phyloP scores from a whole-genome alignment of 2,329 filamentous ascomycete genomes.

The Neonectria ditissima region DNA sequence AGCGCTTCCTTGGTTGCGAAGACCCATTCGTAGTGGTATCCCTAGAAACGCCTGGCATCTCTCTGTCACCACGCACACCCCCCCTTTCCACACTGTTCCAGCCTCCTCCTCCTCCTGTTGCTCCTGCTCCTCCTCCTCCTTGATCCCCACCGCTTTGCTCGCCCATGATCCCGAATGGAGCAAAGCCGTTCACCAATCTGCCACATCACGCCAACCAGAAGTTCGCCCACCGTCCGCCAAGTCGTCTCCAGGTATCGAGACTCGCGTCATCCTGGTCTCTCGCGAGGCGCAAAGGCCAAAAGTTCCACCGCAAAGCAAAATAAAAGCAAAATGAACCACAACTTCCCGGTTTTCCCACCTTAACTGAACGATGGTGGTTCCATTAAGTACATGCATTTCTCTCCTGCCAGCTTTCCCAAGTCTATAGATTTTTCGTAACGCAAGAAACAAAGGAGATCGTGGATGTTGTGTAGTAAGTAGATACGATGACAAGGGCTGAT shows the following conservation, averaged over 20 bases:
- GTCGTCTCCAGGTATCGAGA: conserved; percentile 1
- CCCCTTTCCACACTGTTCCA: conserved; percentile 9
- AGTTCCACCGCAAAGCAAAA: conserved; percentile 12
- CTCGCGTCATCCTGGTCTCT: conserved; percentile 13
- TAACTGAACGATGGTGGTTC: conserved; percentile 39
- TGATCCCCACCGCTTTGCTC: neutral
- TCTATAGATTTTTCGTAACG: conserved; percentile 43
- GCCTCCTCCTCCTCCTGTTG: conserved; percentile 4
- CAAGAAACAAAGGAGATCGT: conserved; percentile 45
- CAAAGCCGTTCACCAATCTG: conserved; percentile 15
- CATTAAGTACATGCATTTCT: conserved; percentile 46
- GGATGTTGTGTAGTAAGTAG: conserved; percentile 35
- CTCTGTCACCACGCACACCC: conserved; percentile 14
- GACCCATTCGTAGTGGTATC: conserved; percentile 21
- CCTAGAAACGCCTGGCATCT: conserved; percentile 22
- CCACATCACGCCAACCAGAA: conserved; percentile 16
- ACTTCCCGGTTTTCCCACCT: conserved; percentile 36
- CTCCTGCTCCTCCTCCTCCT: neutral
- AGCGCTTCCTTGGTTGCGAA: conserved; percentile 19
- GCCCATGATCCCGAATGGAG: conserved; percentile 1
- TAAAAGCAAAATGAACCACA: conserved; percentile 40
- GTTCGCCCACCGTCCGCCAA: conserved; percentile 14
- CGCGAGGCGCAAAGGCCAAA: conserved; percentile 9
- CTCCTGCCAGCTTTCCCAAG: conserved; percentile 43
- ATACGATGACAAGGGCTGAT: conserved; percentile 22